Percentiles rank a stretch among this genome's conserved stretches.
phyloP scores from a whole-genome alignment of 176 grass and related monocot genomes.

The Aegilops tauschii region DNA sequence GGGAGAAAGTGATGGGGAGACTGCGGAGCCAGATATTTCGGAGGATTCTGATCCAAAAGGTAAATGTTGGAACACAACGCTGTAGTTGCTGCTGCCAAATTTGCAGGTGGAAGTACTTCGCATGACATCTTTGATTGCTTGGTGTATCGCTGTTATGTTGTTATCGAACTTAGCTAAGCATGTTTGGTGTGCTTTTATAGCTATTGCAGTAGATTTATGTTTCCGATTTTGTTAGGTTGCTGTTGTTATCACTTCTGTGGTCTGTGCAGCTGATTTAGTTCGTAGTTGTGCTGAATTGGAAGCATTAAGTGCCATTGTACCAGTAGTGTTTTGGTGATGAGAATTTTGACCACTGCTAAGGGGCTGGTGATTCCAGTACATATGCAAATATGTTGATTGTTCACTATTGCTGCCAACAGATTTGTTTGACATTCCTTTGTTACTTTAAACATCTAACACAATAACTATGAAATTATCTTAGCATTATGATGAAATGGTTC shows the following conservation, averaged over 20 bases:
- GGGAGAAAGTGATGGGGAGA: conserved; percentile 86
- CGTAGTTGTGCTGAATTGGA: not conserved
- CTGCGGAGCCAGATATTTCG: conserved; percentile 89
- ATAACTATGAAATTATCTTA: not conserved
- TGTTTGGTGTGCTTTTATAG: not conserved
- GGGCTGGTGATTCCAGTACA: not conserved
- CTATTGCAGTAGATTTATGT: not conserved
- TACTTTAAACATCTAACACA: not conserved
- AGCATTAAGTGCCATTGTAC: not conserved
- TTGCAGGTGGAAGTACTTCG: not conserved
- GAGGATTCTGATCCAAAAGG: conserved; percentile 96
- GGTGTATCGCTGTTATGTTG: not conserved
- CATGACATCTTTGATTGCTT: not conserved
- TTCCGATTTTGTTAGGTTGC: not conserved
- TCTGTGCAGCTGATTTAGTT: not conserved
- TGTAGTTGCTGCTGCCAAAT: not conserved
- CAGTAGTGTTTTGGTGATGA: not conserved
- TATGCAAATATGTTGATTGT: conserved; percentile 1
- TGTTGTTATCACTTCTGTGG: not conserved
- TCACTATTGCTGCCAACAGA: not conserved
- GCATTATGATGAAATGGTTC: not conserved
- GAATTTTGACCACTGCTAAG: not conserved
- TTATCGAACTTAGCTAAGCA: not conserved
- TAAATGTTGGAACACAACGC: conserved; percentile 11
- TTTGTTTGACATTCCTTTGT: not conserved